Evolutionary conservation across 805 yeast species (phyloP).

Genomic region (Kazachstania viticola): DNA sequence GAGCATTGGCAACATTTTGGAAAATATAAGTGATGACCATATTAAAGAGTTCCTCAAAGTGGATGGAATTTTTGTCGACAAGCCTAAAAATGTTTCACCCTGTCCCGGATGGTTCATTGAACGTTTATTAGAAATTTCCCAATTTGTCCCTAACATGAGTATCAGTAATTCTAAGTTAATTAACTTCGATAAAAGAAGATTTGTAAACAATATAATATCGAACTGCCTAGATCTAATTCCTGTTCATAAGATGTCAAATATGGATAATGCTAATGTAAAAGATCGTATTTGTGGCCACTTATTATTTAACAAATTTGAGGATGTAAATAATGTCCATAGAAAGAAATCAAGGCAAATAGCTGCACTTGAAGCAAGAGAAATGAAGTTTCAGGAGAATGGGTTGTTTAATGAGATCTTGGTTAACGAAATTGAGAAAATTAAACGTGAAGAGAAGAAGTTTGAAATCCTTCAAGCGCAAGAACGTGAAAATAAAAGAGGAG

Average conservation of each 20-base stretch:
- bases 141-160: constrained; percentile 70
- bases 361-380: constrained; percentile 31
- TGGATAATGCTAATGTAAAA: not conserved
- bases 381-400: constrained; percentile 26
- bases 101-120: constrained; percentile 89
- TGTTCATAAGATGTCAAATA: not conserved
- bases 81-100: constrained; percentile 46
- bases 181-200: constrained; percentile 78
- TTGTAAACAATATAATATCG: constrained; percentile 48
- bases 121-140: constrained; percentile 62
- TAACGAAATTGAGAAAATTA: constrained; percentile 40
- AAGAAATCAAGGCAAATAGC: constrained; percentile 31
- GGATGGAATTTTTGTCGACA: constrained; percentile 25
- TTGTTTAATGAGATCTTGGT: constrained; percentile 37
- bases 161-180: constrained; percentile 51
- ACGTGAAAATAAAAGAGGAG: constrained; percentile 25
- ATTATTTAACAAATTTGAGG: constrained; percentile 20
- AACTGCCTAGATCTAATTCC: constrained; percentile 38
- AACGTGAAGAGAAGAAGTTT: constrained; percentile 38
- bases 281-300: constrained; percentile 14
- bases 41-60: constrained; percentile 23
- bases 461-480: constrained; percentile 31
- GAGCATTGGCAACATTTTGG: constrained; percentile 18
- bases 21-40: constrained; percentile 11
- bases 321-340: constrained; percentile 17